phyloP scores from a whole-genome alignment of 2,329 filamentous ascomycete genomes.

The Paramyrothecium roridum region DNA sequence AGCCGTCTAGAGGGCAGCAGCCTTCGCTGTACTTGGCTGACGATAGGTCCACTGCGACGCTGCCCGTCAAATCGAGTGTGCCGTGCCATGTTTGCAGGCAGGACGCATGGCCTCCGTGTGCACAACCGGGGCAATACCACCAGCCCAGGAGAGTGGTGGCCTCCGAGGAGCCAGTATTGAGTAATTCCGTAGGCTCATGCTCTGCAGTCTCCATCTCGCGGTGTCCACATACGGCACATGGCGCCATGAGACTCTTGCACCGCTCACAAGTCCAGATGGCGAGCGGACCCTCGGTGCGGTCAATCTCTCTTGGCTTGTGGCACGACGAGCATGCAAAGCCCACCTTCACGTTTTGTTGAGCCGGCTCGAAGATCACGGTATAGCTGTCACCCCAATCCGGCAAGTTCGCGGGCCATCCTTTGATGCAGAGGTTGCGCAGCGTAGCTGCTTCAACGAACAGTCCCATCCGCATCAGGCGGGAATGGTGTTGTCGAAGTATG shows the following conservation, averaged over 20 bases:
- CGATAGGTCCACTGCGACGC: slow-evolving; percentile 11
- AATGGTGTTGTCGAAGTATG: slow-evolving; percentile 58
- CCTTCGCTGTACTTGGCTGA: slow-evolving; percentile 44
- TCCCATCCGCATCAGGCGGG: slow-evolving; percentile 55
- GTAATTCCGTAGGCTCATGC: slow-evolving; percentile 26
- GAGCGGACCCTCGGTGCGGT: slow-evolving; percentile 38
- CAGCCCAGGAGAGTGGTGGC: slow-evolving; percentile 38
- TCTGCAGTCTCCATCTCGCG: slow-evolving; percentile 44
- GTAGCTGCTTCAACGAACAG: slow-evolving; percentile 60
- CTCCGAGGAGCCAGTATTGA: slow-evolving; percentile 18
- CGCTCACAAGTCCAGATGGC: slow-evolving; percentile 58
- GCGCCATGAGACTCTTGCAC: slow-evolving; percentile 49
- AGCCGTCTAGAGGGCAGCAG: slow-evolving; percentile 63
- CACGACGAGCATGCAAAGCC: slow-evolving; percentile 54
- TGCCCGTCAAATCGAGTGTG: slow-evolving; percentile 18
- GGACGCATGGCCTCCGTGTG: slow-evolving; percentile 59
- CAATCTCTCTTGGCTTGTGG: slow-evolving; percentile 52
- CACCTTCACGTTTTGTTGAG: slow-evolving; percentile 52
- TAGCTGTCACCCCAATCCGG: slow-evolving; percentile 54
- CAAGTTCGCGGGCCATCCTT: slow-evolving; percentile 51
- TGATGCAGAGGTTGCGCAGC: slow-evolving; percentile 57
- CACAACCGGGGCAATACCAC: slow-evolving; percentile 63
- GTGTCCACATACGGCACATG: slow-evolving; percentile 58
- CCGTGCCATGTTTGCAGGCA: slow-evolving; percentile 61
- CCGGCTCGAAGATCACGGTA: slow-evolving; percentile 47